Percentiles rank a stretch among this genome's conserved stretches.
These are phyloP conservation scores for Phytopythium vexans DNA, from an alignment of 352 stramenopile genomes.

Conservation along the genomic window DNA sequence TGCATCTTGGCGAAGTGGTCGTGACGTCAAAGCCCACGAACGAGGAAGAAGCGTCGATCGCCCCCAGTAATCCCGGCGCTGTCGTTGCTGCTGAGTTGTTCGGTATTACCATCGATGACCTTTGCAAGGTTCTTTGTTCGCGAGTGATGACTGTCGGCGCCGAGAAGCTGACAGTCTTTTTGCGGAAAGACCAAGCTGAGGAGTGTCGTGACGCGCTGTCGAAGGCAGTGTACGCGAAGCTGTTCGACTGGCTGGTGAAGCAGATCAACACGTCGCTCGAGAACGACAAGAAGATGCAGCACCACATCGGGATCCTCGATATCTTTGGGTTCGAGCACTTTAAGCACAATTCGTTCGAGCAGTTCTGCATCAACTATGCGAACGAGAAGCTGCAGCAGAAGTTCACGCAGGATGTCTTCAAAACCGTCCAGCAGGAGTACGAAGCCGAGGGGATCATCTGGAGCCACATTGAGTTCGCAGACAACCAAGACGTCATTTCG, in stretches of 20 bases:
- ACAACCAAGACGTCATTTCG: constrained; percentile 88
- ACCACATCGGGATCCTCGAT: constrained; percentile 95
- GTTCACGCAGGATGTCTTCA: constrained; percentile 90
- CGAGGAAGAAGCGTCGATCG: constrained; percentile 77
- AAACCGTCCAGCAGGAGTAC: constrained; percentile 95
- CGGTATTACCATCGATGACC: constrained; percentile 83
- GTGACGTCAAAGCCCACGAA: constrained; percentile 71
- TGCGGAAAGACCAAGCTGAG: constrained; percentile 84
- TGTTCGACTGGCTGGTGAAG: constrained; percentile 97
- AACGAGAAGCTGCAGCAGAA: constrained; percentile 94
- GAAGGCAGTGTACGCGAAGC: constrained; percentile 95
- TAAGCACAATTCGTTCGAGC: constrained; percentile 94
- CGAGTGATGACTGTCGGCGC: constrained; percentile 83
- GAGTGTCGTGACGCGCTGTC: constrained; percentile 94
- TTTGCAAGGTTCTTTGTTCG: constrained; percentile 92
- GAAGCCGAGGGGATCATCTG: constrained; percentile 92
- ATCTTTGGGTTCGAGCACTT: constrained; percentile 99
- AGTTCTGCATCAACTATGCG: constrained; percentile 92
- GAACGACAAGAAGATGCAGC: constrained; percentile 74
- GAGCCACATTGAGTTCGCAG: constrained; percentile 90
- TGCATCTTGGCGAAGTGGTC: constrained; percentile 94
- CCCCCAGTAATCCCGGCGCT: constrained; percentile 34
- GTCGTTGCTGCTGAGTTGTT: constrained; percentile 78
- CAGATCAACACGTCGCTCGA: constrained; percentile 90
- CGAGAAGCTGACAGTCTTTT: constrained; percentile 62